phyloP scores from a whole-genome alignment of 2,329 filamentous ascomycete genomes.

The Diaporthe humulicola region DNA sequence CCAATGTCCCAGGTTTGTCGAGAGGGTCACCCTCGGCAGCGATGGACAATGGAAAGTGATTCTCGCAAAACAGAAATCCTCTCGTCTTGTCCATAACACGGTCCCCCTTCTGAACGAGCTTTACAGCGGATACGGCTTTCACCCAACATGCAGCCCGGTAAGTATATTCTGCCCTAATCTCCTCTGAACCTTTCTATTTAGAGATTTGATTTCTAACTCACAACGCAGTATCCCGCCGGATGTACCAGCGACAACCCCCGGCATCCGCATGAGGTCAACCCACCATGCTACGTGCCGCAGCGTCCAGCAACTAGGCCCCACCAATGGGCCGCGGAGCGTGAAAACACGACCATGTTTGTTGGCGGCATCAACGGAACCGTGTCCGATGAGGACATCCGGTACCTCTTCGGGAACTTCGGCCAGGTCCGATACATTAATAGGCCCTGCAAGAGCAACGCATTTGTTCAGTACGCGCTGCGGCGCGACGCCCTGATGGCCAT shows the following conservation, averaged over 20 bases:
- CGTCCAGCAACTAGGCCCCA: background rate
- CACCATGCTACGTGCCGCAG: background rate
- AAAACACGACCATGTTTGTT: conserved; percentile 10
- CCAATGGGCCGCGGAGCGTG: too few species aligned
- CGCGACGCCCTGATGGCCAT: conserved; percentile 25
- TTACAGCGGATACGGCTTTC: background rate
- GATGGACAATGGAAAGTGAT: background rate
- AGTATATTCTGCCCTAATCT: background rate
- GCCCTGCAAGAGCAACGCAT: background rate
- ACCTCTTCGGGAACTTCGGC: background rate
- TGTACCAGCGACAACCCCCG: too few species aligned
- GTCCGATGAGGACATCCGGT: background rate
- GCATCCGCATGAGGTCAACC: background rate
- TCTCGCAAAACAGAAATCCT: too few species aligned
- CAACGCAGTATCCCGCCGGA: background rate
- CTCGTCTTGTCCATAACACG: background rate
- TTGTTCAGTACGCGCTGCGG: background rate
- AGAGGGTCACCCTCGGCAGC: background rate
- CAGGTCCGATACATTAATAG: background rate
- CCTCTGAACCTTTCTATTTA: background rate
- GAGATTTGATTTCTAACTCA: background rate
- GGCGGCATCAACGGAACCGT: background rate
- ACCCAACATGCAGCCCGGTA: background rate
- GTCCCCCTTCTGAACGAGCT: background rate
- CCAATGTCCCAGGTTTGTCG: too few species aligned